Evolutionary conservation across 2,329 filamentous ascomycete genomes (phyloP), one percentile per base, ranked within the genome.

Genomic region (Elsinoe batatas): DNA sequence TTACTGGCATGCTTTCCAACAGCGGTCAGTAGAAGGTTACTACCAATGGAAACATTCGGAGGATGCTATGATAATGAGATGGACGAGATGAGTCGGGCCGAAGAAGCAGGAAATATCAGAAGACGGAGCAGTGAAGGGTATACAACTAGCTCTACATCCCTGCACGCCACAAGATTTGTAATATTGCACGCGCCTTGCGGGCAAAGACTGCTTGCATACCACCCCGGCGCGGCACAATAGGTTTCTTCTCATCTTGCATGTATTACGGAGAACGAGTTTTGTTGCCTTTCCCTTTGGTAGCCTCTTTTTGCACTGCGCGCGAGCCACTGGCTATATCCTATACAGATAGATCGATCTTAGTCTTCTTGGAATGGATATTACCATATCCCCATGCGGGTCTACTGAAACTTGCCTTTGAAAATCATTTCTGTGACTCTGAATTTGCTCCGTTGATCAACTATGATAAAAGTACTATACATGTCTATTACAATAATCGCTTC

Each of bases 1-100:
- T 54, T 20, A 54, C 17, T 22, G 38, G 51, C 36, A 54, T 42
- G 51, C 20, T 54, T 15, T 35, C 47, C 47, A 51, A 51, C 47
- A 51, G 18, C 13, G 47, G 47, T 1, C 47, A 51, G 32, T 51
- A 38, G 37, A 20, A 18, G 47, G 26, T 11, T 30, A 50, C 26
- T 20, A 38, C 13, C 12, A n/a, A 38, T 3, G 4, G 10, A 18
- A 5, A 8, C 36, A 12, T 3, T 26, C 4, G 26, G 26, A 30
- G 26, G 26, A 30, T 30, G 26, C 26, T 20, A 44, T 44, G 40
- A 44, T 44, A 44, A 44, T 44, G 40, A 44, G 26, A 22, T 18
- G 26, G 26, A 22, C 12, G 8, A 44, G 7, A 44, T 22, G 18
- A 44, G 40, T 26, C 5, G 40, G 40, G 20, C 2, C 10, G 26